Base-by-base conservation (phyloP, 768 basidiomycete genomes). In the Collybia nuda region DNA sequence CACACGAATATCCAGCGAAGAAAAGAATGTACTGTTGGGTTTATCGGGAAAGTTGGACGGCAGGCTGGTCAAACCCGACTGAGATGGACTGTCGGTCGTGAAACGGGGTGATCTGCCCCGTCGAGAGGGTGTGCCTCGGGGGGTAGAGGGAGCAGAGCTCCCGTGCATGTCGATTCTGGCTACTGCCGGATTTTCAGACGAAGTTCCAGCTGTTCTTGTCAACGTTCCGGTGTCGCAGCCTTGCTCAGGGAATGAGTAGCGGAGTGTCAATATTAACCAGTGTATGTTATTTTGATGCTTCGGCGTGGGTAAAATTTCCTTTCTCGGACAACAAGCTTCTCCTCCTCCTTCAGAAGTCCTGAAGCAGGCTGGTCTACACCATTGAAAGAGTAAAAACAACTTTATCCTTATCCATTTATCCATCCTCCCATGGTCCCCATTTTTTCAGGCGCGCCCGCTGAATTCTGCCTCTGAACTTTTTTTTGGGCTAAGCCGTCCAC, bases 1-100 rank as follows among this genome's bases (percentile, higher is more conserved):
- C 48, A 91, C 89, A 35, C 79, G 79, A 61, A 93, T 92, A 65
- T 82, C 77, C 54, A 91, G 80, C 59, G 84, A 90, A 47, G 89
- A 79, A 75, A 82, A 57, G 66, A 80, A 77, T 60, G 82, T 68
- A 62, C 76, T 67, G 64, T 68, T 68, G 67, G 72, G 70, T 71
- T 79, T 77, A 68, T 73, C 71, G 41, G 69, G 65, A 65, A 77
- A 75, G 72, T 74, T 81, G 65, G 74, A 68, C 61, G 73, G 74
- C 51, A 73, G 55, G 47, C 68, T 64, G 65, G 67, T 73, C 54
- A 64, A 75, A 52, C 76, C 73, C 59, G 75, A 70, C 67, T 72
- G 76, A 59, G 76, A 62, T 63, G 68, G 65, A 65, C 71, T 70
- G 67, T 77, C 75, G 40, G 75, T 66, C 39, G 70, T 70, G 59